phyloP scores from a whole-genome alignment of 2,329 filamentous ascomycete species.

The Tolypocladium tropicale region DNA sequence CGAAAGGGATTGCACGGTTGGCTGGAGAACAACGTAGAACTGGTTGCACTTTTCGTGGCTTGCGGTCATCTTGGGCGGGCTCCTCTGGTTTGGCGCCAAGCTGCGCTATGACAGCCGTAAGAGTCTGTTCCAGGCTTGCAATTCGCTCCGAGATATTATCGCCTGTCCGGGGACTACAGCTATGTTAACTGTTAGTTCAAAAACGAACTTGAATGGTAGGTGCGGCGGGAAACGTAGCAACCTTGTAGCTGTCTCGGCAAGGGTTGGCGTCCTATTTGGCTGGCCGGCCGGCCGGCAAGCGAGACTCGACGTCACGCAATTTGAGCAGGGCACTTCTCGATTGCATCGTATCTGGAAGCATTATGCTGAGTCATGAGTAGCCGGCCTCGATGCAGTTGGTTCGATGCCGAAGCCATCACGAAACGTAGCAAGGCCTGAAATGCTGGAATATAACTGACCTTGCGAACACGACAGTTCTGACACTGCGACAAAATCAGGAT shows the following conservation, averaged over 20 bases:
- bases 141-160: neutral
- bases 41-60: neutral
- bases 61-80: neutral
- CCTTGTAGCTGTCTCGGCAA: neutral
- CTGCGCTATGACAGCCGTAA: neutral
- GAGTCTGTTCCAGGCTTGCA: neutral
- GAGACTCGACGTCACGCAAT: slow-evolving; percentile 11
- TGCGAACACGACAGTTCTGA: slow-evolving; percentile 1
- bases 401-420: neutral
- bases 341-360: slow-evolving; percentile 8
- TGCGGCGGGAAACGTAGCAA: neutral
- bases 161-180: neutral
- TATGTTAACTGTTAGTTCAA: neutral
- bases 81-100: neutral
- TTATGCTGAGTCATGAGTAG: neutral
- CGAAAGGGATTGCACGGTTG: neutral
- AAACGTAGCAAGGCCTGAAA: no score
- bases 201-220: neutral
- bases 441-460: neutral
- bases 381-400: neutral
- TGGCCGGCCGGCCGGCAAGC: slow-evolving; percentile 5
- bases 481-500: neutral
- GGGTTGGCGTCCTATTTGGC: neutral
- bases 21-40: neutral
- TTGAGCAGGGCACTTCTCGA: slow-evolving; percentile 10